A percentile compares a stretch with the other conserved stretches of the same genome.
Conservation (phyloP, 768 basidiomycete species). For the Tricholoma terreum region DNA sequence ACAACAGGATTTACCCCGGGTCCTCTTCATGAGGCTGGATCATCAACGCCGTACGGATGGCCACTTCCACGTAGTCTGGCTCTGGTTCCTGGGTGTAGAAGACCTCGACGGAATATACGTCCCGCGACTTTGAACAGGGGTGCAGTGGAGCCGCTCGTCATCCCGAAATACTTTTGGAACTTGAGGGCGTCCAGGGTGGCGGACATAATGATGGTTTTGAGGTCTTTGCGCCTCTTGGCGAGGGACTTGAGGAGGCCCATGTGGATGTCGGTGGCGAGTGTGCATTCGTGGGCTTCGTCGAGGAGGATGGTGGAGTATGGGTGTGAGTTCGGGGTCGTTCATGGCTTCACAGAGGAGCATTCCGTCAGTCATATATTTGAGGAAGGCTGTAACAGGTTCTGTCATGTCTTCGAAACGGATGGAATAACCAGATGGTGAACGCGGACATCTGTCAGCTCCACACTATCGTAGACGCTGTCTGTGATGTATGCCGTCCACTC, state of each 20-base stretch:
- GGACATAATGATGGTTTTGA: conserved; percentile 98
- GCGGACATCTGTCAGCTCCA: no score
- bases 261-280: conserved; percentile 94
- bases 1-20: conserved; percentile 87
- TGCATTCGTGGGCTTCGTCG: conserved; percentile 98
- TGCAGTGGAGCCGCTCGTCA: conserved; percentile 46
- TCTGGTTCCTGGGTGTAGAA: conserved; percentile 93
- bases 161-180: conserved; percentile 91
- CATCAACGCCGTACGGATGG: conserved; percentile 94
- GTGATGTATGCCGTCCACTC: no score
- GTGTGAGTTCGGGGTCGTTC: conserved; percentile 85
- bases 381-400: conserved; percentile 82
- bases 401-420: conserved; percentile 99
- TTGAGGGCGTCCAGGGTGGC: conserved; percentile 96
- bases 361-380: conserved; percentile 99
- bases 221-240: conserved; percentile 74
- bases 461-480: no score
- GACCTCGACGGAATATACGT: conserved; percentile 91
- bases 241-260: conserved; percentile 94
- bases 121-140: conserved; percentile 91
- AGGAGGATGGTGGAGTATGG: conserved; percentile 98
- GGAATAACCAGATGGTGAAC: conserved; percentile 63
- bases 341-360: conserved; percentile 98
- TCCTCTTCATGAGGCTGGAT: conserved; percentile 96
- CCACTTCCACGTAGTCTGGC: conserved; percentile 94